Evolutionary conservation across 345 rosid genomes (phyloP).

Genomic region (Citrus trifoliata): DNA sequence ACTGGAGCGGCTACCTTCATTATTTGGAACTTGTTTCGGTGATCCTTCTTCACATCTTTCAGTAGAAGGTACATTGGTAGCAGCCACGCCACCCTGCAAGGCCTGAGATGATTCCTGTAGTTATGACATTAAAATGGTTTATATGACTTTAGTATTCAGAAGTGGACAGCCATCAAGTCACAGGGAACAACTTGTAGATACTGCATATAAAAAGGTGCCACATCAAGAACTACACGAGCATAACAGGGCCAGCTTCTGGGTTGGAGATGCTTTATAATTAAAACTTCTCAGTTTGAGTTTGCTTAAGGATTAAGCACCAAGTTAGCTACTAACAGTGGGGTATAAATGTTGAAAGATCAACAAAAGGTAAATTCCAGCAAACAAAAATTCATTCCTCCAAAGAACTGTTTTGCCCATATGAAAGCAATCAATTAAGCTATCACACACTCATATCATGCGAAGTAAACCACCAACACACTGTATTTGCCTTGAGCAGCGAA

Average conservation of each 20-base stretch:
- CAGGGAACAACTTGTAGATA: too few relatives aligned
- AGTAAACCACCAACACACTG: not conserved
- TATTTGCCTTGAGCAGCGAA: not conserved
- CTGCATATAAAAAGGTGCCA: not conserved
- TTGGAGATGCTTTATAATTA: not conserved
- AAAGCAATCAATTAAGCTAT: not conserved
- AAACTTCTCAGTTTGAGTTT: not conserved
- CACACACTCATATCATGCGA: not conserved
- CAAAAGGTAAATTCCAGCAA: not conserved
- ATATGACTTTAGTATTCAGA: not conserved
- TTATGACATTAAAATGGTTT: not conserved
- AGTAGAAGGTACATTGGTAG: not conserved
- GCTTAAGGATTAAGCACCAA: not conserved
- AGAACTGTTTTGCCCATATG: not conserved
- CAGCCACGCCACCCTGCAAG: not conserved
- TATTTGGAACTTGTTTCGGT: conserved; percentile 17
- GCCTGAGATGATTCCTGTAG: conserved; percentile 28
- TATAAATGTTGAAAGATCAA: not conserved
- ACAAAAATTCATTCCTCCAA: not conserved
- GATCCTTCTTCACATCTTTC: conserved; percentile 8
- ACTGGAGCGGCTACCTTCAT: conserved; percentile 13
- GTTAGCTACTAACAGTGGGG: not conserved
- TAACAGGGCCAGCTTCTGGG: not conserved
- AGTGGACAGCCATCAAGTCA: too few relatives aligned
- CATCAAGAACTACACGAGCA: not conserved